phyloP scores from a whole-genome alignment of 2,329 filamentous ascomycete species.

The Alternaria brassicae region DNA sequence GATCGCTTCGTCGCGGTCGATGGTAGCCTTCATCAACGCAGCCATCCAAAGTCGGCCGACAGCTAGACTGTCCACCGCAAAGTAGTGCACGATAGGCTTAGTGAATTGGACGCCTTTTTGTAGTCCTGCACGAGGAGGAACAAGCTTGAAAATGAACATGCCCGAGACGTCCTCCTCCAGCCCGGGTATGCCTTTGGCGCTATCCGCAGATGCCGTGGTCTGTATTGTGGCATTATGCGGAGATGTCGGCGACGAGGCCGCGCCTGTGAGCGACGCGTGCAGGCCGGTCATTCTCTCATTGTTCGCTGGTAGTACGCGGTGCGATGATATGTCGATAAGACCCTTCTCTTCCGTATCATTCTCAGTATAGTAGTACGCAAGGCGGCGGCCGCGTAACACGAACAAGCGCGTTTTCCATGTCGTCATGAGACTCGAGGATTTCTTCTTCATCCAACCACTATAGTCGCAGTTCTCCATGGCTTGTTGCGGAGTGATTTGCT shows the following conservation, averaged over 20 bases:
- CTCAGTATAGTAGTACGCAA: constrained; percentile 97
- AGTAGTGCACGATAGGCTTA: constrained; percentile 96
- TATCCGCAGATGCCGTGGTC: constrained; percentile 51
- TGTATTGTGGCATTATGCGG: constrained; percentile 53
- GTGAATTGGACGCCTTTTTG: constrained; percentile 96
- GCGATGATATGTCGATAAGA: constrained; percentile 95
- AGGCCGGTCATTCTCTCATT: constrained; percentile 89
- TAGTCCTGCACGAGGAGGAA: constrained; percentile 85
- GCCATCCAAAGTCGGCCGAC: constrained; percentile 97
- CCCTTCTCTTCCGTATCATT: constrained; percentile 92
- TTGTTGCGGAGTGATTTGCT: constrained; percentile 80
- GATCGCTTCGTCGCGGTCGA: constrained; percentile 82
- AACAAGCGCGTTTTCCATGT: constrained; percentile 99
- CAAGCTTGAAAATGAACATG: constrained; percentile 97
- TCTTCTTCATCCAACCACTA: constrained; percentile 99
- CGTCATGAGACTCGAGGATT: constrained; percentile 92
- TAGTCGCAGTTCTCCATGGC: constrained; percentile 90
- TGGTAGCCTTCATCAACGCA: constrained; percentile 97
- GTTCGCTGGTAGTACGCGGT: constrained; percentile 93
- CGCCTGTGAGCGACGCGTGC: constrained; percentile 89
- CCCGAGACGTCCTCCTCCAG: constrained; percentile 60
- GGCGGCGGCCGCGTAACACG: constrained; percentile 84
- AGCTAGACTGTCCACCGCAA: constrained; percentile 89
- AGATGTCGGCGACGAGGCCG: constrained; percentile 71
- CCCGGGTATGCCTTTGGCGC: constrained; percentile 39